A percentile compares a stretch with the other conserved stretches of the same genome.
These are phyloP conservation scores for Cordyceps pruinosa DNA, from an alignment of 2,329 filamentous ascomycete species.

Conservation along the genomic window DNA sequence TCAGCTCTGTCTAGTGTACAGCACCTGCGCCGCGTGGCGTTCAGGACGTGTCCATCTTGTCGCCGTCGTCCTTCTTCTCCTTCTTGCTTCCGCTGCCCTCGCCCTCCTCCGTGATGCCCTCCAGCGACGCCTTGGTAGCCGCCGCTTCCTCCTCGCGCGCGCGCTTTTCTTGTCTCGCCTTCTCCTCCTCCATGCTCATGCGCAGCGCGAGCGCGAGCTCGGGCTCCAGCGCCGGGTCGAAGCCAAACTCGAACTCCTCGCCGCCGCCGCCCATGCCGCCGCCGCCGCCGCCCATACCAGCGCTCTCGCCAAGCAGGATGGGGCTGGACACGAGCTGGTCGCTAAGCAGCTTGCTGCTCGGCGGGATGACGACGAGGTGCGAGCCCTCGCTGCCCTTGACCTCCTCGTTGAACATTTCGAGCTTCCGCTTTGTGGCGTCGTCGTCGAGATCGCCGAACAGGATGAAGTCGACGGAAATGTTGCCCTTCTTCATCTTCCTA, in stretches of 20 bases:
- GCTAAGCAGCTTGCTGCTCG: conserved; percentile 84
- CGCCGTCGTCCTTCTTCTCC: conserved; percentile 44
- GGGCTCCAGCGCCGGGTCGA: conserved; percentile 86
- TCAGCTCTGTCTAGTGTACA: conserved; percentile 28
- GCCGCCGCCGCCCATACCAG: conserved; percentile 45
- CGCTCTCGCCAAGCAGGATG: conserved; percentile 78
- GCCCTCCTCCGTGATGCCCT: conserved; percentile 74
- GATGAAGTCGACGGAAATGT: conserved; percentile 88
- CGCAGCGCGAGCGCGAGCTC: conserved; percentile 89
- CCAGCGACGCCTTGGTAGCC: conserved; percentile 68
- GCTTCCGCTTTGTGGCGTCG: conserved; percentile 82
- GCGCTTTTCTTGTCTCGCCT: conserved; percentile 82
- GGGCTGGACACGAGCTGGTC: conserved; percentile 86
- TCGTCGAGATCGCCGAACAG: conserved; percentile 91
- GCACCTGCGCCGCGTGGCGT: conserved; percentile 35
- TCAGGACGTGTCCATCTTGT: conserved; percentile 90
- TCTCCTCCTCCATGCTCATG: conserved; percentile 98
- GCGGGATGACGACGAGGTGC: conserved; percentile 82
- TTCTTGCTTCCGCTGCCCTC: conserved; percentile 51
- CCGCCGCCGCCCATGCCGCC: conserved; percentile 54
- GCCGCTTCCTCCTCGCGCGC: conserved; percentile 68
- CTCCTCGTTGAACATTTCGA: conserved; percentile 86
- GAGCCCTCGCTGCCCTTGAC: conserved; percentile 90
- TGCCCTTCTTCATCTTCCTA: conserved; percentile 98
- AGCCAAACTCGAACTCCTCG: conserved; percentile 67